Base-by-base conservation (phyloP, 2,329 filamentous ascomycete species). In the Lomentospora prolificans region DNA sequence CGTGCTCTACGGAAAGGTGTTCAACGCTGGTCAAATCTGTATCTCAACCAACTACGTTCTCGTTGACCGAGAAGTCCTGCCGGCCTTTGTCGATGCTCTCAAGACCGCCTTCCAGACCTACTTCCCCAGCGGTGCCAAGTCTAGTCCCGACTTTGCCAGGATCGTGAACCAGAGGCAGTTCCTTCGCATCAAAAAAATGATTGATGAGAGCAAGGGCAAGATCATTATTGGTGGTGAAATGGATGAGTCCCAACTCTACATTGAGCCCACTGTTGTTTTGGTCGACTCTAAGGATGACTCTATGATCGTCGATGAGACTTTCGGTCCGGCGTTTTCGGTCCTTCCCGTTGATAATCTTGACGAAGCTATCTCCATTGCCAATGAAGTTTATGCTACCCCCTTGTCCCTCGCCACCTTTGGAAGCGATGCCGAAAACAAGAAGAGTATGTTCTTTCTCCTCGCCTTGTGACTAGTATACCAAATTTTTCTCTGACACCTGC, bases 1-100 rank as follows among this genome's bases (percentile, higher is more conserved):
- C 33, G 76, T 97, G 55, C 75, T 96, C 50, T 99, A 91, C 90
- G 87, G 86, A 52, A 99, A 97, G 78, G 79, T 82, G 3, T 68
- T 90, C 59, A 94, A 94, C 67, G 87, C 88, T 3, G 94, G 94
- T 24, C 94, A 99, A 72, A 79, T 96, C 61, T 99, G 94, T 69
- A 81, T 96, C 60, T 89, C 86, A 25, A 90, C 96, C 65, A 96
- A 97, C 75, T 96, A 96, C 71, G 85, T 89, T 54, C 78, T 96
- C 53, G 82, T 95, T 27, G 89, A 97, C 67, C 83, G 82, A 61
- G 80, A 84, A 50, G 77, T 92, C 3, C 72, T 92, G 27, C 76
- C 84, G 12, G 74, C 79, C 27, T 89, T 97, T 63, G 74, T 97
- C 60, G 77, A 82, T 55, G 82, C 88, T 65, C 78, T 97, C 64